Percentiles rank a stretch among this genome's conserved stretches.
Conservation (phyloP, 768 basidiomycete genomes). For the Termitomyces sp. region DNA sequence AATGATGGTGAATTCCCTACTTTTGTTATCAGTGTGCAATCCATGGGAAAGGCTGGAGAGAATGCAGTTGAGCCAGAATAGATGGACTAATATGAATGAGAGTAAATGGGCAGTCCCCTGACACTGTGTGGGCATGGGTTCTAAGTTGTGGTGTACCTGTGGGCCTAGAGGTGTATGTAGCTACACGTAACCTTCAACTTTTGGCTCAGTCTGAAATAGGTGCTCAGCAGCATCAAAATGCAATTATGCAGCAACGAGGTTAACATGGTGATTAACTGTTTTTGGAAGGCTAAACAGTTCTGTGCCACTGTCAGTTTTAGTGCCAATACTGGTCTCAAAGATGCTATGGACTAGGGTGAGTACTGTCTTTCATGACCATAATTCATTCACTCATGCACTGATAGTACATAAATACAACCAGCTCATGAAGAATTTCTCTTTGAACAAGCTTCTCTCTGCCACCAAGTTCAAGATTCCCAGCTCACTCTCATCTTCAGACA, state of each 20-base stretch:
- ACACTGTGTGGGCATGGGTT: slow-evolving; percentile 14
- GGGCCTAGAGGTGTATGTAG: slow-evolving; percentile 19
- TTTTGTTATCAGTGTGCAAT: too few species aligned
- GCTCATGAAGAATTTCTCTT: slow-evolving; percentile 98
- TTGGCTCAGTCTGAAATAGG: slow-evolving; percentile 93
- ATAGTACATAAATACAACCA: slow-evolving; percentile 97
- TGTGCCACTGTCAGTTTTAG: slow-evolving; percentile 97
- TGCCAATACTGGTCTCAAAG: slow-evolving; percentile 94
- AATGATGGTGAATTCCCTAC: too few species aligned
- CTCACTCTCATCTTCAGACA: slow-evolving; percentile 87
- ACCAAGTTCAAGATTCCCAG: slow-evolving; percentile 92
- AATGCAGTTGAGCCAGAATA: too few species aligned
- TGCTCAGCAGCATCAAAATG: slow-evolving; percentile 88
- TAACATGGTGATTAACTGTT: slow-evolving; percentile 87
- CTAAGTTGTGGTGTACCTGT: slow-evolving; percentile 21
- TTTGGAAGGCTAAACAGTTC: slow-evolving; percentile 95
- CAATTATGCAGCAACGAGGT: slow-evolving; percentile 93
- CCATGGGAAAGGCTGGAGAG: too few species aligned
- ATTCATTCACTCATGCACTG: slow-evolving; percentile 1
- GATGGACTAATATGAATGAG: too few species aligned
- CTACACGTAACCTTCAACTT: slow-evolving; percentile 58
- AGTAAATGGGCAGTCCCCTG: too few species aligned
- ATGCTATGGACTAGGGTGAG: slow-evolving; percentile 85
- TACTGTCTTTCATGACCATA: slow-evolving; percentile 5
- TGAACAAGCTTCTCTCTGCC: slow-evolving; percentile 94